phyloP scores from a whole-genome alignment of 176 grass and related monocot species.

The Puccinellia tenuiflora region DNA sequence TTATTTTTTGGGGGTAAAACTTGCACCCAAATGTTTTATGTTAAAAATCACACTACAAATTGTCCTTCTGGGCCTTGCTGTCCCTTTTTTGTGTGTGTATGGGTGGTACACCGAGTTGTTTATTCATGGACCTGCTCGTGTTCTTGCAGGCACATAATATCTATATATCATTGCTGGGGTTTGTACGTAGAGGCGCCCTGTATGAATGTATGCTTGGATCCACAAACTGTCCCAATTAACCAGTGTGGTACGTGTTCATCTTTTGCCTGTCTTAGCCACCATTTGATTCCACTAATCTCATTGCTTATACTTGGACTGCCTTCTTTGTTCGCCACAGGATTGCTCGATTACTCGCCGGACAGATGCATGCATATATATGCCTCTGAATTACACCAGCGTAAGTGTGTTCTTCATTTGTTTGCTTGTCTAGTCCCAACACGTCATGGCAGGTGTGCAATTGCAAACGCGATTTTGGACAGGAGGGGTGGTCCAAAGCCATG shows the following conservation, averaged over 20 bases:
- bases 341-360: background rate
- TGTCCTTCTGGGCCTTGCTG: background rate
- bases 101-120: background rate
- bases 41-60: background rate
- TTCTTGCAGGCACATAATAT: conserved; percentile 35
- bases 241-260: conserved; percentile 53
- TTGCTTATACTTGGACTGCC: background rate
- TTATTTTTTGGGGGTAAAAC: no score
- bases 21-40: background rate
- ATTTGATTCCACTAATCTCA: background rate
- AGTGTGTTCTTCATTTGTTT: background rate
- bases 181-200: background rate
- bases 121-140: conserved; percentile 55
- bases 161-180: background rate
- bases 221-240: conserved; percentile 5
- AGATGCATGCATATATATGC: background rate
- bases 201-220: background rate
- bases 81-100: background rate
- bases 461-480: background rate
- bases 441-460: background rate
- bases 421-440: background rate
- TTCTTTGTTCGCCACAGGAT: conserved; percentile 6
- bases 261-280: conserved; percentile 7
- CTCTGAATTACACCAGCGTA: background rate
- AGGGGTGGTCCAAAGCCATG: background rate